phyloP scores from a whole-genome alignment of 805 yeast genomes.

The Jamesozyma gamospora region DNA sequence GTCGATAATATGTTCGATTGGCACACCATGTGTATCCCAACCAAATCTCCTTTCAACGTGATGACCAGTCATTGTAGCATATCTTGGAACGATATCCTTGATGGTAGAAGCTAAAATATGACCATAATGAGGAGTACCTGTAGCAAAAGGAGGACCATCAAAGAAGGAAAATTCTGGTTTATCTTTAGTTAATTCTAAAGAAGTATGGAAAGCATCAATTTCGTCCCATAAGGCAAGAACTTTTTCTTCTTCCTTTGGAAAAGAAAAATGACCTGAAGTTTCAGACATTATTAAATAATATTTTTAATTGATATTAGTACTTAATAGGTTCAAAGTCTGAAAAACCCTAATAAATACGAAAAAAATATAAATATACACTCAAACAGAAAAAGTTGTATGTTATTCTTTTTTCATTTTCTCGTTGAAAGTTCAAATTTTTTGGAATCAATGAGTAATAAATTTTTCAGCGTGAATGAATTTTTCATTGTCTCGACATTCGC shows the following conservation, averaged over 20 bases:
- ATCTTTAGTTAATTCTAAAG: slow-evolving; percentile 73
- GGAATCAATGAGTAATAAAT: no score
- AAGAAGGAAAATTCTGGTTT: slow-evolving; percentile 84
- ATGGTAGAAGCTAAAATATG: slow-evolving; percentile 94
- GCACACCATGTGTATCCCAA: slow-evolving; percentile 99
- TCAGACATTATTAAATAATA: slow-evolving; percentile 28
- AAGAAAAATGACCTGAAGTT: slow-evolving; percentile 42
- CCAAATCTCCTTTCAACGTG: slow-evolving; percentile 97
- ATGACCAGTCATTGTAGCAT: slow-evolving; percentile 95
- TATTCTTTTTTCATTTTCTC: no score
- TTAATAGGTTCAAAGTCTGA: no score
- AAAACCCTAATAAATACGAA: no score
- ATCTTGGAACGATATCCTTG: slow-evolving; percentile 94
- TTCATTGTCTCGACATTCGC: no score
- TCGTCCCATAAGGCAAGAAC: slow-evolving; percentile 77
- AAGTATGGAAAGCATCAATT: slow-evolving; percentile 85
- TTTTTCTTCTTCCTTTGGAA: slow-evolving; percentile 84
- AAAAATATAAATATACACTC: no score
- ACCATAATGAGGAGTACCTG: slow-evolving; percentile 99
- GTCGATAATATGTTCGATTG: slow-evolving; percentile 98
- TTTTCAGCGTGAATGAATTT: no score
- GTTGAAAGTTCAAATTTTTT: no score
- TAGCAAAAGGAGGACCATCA: slow-evolving; percentile 99
- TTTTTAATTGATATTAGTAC: background rate
- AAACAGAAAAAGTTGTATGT: no score